A percentile compares a stretch with the other conserved stretches of the same genome.
Conservation (phyloP, 1,139 yeast genomes). For the Yamadazyma mexicana region DNA sequence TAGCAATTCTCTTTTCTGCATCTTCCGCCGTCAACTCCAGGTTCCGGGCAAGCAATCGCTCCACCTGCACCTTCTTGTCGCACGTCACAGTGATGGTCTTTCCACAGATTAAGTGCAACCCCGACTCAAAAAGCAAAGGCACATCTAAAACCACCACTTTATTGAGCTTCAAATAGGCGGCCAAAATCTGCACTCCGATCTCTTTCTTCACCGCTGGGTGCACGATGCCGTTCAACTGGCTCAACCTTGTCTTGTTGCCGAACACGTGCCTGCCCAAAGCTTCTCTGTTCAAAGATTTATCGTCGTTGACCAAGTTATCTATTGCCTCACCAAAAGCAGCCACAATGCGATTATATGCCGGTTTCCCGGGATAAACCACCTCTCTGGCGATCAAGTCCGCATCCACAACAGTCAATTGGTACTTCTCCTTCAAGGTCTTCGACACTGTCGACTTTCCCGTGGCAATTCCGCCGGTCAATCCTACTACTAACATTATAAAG, state of each 20-base stretch:
- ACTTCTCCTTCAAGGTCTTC: constrained; percentile 47
- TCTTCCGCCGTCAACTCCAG: constrained; percentile 65
- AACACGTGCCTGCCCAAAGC: constrained; percentile 81
- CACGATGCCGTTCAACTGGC: constrained; percentile 67
- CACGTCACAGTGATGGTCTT: constrained; percentile 69
- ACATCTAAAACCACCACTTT: constrained; percentile 78
- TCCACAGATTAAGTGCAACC: constrained; percentile 72
- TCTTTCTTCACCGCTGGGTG: constrained; percentile 86
- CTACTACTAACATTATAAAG: constrained; percentile 72
- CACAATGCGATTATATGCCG: constrained; percentile 68
- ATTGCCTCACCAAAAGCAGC: constrained; percentile 55
- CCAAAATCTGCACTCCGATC: constrained; percentile 57
- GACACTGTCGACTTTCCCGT: constrained; percentile 95
- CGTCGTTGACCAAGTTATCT: constrained; percentile 51
- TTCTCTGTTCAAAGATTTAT: constrained; percentile 58
- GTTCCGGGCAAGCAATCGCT: constrained; percentile 66
- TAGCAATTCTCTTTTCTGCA: constrained; percentile 66
- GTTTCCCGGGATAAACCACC: constrained; percentile 77
- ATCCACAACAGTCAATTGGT: constrained; percentile 67
- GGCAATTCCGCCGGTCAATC: constrained; percentile 95
- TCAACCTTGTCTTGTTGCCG: constrained; percentile 56
- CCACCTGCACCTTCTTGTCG: constrained; percentile 53
- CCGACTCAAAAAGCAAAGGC: constrained; percentile 84
- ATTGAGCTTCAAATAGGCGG: constrained; percentile 52
- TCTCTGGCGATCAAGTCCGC: constrained; percentile 88